A percentile compares a stretch with the other conserved stretches of the same genome.
These are phyloP conservation scores for Trypanosoma rangeli DNA, from an alignment of 208 protist genomes.

Conservation along the genomic window DNA sequence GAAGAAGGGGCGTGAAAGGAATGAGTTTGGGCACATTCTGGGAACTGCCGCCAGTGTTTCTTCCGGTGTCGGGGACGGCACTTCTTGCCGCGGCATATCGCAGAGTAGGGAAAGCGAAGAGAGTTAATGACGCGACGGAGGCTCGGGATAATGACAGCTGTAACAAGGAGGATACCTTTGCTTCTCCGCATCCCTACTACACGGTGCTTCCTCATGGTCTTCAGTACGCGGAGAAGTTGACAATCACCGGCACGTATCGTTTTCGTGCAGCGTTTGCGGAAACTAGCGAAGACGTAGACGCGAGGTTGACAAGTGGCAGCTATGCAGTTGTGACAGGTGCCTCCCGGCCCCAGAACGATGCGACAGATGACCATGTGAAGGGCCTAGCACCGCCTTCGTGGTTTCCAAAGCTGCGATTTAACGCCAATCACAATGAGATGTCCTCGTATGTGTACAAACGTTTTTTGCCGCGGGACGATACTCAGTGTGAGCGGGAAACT, in stretches of 20 bases:
- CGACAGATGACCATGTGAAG: background rate
- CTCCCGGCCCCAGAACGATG: background rate
- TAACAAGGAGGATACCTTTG: background rate
- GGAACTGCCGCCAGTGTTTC: constrained; percentile 29
- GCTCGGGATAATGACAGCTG: constrained; percentile 1
- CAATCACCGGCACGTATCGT: constrained; percentile 52
- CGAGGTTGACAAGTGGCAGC: background rate
- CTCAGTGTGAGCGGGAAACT: background rate
- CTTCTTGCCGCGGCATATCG: constrained; percentile 45
- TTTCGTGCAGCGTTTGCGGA: constrained; percentile 39
- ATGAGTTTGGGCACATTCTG: background rate
- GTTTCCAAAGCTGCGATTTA: constrained; percentile 16
- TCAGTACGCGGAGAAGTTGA: constrained; percentile 28
- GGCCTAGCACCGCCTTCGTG: background rate
- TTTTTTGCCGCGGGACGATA: constrained; percentile 21
- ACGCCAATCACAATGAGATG: constrained; percentile 20
- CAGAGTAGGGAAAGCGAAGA: no score
- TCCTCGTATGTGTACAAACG: constrained; percentile 50
- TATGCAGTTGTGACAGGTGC: background rate
- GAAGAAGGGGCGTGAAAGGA: background rate
- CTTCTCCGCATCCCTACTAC: constrained; percentile 2
- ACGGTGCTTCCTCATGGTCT: constrained; percentile 31
- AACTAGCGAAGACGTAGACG: constrained; percentile 2
- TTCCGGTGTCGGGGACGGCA: constrained; percentile 53
- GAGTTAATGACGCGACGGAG: no score